Percentiles rank a stretch among this genome's conserved stretches.
These are phyloP conservation scores for Inosperma sp. DNA, from an alignment of 768 basidiomycete genomes.

Conservation along the genomic window DNA sequence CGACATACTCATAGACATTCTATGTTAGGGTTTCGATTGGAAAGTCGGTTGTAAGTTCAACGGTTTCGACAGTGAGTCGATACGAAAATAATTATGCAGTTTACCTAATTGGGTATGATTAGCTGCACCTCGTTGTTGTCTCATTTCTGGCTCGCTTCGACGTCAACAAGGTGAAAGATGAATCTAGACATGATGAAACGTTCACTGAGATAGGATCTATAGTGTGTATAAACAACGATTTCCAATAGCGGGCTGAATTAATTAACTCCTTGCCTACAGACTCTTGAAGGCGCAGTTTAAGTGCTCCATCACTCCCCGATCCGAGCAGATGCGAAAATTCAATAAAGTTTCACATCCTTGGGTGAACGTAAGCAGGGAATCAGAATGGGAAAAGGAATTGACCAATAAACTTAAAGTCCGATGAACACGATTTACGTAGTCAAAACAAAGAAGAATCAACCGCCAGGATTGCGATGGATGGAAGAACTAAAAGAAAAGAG, in stretches of 20 bases:
- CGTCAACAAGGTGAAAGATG: conserved; percentile 2
- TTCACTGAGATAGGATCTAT: conserved; percentile 4
- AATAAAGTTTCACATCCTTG: no score
- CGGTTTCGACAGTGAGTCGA: neutral
- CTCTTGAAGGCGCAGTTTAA: conserved; percentile 17
- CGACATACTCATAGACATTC: neutral
- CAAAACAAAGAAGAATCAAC: no score
- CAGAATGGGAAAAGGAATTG: no score
- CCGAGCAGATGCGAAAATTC: no score
- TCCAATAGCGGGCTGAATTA: no score
- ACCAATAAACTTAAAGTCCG: no score
- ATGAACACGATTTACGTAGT: no score
- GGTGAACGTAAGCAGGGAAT: no score
- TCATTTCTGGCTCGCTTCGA: conserved; percentile 8
- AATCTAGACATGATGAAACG: conserved; percentile 7
- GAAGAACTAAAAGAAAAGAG: no score
- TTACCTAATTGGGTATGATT: neutral
- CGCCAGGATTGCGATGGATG: no score
- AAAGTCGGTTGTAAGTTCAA: conserved; percentile 12
- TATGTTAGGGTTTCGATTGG: conserved; percentile 16
- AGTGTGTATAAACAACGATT: neutral
- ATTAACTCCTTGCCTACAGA: conserved; percentile 2
- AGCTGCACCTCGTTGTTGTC: conserved; percentile 9
- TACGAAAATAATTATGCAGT: neutral
- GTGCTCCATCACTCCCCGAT: conserved; percentile 21